Percentiles rank a stretch among this genome's conserved stretches.
phyloP scores from a whole-genome alignment of 495 filamentous ascomycete species.

The Talaromyces ruber region DNA sequence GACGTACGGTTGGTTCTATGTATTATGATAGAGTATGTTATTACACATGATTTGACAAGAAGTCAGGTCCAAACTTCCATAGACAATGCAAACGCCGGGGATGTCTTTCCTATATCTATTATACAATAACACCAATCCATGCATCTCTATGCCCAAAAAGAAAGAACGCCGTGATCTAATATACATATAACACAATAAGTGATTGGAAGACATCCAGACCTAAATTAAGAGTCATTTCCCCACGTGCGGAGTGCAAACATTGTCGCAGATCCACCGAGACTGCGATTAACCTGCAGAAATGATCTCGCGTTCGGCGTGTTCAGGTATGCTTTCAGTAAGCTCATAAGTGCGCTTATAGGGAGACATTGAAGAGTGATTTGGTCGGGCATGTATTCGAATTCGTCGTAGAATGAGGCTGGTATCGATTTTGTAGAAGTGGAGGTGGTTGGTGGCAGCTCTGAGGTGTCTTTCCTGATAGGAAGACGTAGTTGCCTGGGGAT shows the following conservation, averaged over 20 bases:
- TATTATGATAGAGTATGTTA: background rate
- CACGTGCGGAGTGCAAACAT: constrained; percentile 1
- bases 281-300: constrained; percentile 3
- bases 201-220: too few relatives aligned
- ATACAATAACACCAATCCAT: constrained; percentile 7
- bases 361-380: background rate
- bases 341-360: background rate
- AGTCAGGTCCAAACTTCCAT: background rate
- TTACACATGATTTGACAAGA: constrained; percentile 12
- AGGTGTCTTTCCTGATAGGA: background rate
- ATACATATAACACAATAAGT: background rate
- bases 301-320: background rate
- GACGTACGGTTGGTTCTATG: background rate
- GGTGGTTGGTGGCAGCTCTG: background rate
- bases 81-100: background rate
- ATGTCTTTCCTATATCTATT: background rate
- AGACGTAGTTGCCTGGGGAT: constrained; percentile 2
- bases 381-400: constrained; percentile 3
- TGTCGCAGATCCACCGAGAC: constrained; percentile 4
- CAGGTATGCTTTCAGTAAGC: background rate
- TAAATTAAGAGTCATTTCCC: too few relatives aligned
- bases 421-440: background rate
- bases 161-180: background rate
- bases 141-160: background rate
- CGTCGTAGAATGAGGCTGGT: background rate